A percentile compares a stretch with the other conserved stretches of the same genome.
Evolutionary conservation across 2,329 filamentous ascomycete species (phyloP).

Genomic region (Teratosphaeria pseudoeucalypti): DNA sequence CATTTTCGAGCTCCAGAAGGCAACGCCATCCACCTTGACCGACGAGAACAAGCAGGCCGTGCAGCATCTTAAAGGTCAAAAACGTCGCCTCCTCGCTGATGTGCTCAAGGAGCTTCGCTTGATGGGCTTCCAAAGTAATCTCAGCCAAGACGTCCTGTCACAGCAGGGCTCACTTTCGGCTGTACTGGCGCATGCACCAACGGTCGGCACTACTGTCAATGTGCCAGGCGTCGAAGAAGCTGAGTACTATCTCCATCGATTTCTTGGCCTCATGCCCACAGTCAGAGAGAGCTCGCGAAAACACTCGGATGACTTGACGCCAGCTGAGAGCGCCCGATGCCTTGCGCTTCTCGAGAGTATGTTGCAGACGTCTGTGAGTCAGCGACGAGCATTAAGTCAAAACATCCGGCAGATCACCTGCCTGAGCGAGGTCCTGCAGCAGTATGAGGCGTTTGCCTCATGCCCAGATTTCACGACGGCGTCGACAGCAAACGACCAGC

Average conservation of each 20-base stretch:
- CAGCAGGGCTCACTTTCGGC: constrained; percentile 61
- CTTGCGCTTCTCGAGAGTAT: constrained; percentile 81
- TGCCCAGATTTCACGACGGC: background rate
- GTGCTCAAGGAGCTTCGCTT: constrained; percentile 69
- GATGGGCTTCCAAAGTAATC: constrained; percentile 83
- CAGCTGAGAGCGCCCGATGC: constrained; percentile 67
- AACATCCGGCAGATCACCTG: background rate
- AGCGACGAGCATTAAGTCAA: constrained; percentile 7
- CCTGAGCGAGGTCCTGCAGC: background rate
- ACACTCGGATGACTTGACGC: constrained; percentile 76
- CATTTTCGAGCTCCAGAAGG: constrained; percentile 65
- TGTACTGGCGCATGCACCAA: constrained; percentile 50
- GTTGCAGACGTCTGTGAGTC: constrained; percentile 39
- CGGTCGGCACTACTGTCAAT: constrained; percentile 12
- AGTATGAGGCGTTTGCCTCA: constrained; percentile 6
- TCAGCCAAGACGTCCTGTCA: constrained; percentile 61
- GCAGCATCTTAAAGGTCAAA: constrained; percentile 82
- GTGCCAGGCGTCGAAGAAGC: constrained; percentile 24
- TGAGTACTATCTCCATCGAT: constrained; percentile 68
- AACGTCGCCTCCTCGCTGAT: constrained; percentile 82
- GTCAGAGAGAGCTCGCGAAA: constrained; percentile 58
- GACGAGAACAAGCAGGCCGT: constrained; percentile 78
- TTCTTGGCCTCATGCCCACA: constrained; percentile 61
- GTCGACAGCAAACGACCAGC: background rate
- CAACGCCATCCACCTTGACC: constrained; percentile 66